Evolutionary conservation across 345 rosid genomes (phyloP).

Genomic region (Clarkia xantiana): DNA sequence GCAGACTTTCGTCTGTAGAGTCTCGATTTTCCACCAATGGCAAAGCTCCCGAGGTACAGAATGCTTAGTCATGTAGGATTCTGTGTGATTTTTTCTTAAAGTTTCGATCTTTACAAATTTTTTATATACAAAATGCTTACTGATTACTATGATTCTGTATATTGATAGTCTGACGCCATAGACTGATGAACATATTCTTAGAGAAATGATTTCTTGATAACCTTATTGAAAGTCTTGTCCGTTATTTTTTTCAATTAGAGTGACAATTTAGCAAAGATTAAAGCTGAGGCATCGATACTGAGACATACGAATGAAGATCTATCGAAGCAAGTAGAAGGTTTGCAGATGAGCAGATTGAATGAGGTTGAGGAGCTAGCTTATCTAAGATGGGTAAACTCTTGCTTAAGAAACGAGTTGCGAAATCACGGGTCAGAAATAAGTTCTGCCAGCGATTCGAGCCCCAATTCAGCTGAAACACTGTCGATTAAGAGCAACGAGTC

Average conservation of each 20-base stretch:
- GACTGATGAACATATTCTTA: too few relatives aligned
- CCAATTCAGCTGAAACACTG: slow-evolving; percentile 16
- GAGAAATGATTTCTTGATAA: too few relatives aligned
- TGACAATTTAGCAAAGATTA: slow-evolving; percentile 34
- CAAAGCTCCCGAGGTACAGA: slow-evolving; percentile 53
- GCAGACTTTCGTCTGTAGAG: slow-evolving; percentile 43
- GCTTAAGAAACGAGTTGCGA: slow-evolving; percentile 48
- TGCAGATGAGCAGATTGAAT: slow-evolving; percentile 55
- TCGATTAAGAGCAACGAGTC: slow-evolving; percentile 19
- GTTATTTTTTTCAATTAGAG: slow-evolving; percentile 22
- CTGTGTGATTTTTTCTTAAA: background rate
- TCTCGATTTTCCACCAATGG: slow-evolving; percentile 34
- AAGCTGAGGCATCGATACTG: slow-evolving; percentile 48
- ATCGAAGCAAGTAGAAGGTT: slow-evolving; percentile 63
- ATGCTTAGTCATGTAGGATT: too few relatives aligned
- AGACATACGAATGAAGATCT: slow-evolving; percentile 53
- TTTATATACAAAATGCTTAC: background rate
- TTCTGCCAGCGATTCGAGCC: slow-evolving; percentile 31
- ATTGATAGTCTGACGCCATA: background rate
- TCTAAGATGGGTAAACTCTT: slow-evolving; percentile 74
- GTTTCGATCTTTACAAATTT: background rate
- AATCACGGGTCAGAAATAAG: slow-evolving; percentile 21
- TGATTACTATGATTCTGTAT: background rate
- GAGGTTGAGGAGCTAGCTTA: slow-evolving; percentile 84
- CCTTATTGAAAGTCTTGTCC: too few relatives aligned